Conservation (phyloP, 257 asterid genomes). For the Osmanthus fragrans region DNA sequence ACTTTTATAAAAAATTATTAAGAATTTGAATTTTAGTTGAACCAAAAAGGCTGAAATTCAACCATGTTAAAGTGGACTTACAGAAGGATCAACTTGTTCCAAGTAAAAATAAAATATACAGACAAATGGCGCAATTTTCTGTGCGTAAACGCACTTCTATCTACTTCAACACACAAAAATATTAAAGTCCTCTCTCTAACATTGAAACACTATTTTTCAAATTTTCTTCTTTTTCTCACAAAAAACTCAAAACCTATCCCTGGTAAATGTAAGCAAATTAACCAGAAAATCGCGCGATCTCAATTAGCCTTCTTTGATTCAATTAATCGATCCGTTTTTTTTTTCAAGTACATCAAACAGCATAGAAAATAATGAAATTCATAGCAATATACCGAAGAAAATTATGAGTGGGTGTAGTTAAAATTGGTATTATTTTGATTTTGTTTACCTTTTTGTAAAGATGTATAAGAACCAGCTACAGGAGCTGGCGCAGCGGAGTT, state of each 20-base stretch:
- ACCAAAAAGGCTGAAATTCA: too few species aligned
- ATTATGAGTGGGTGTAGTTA: background rate
- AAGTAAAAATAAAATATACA: too few species aligned
- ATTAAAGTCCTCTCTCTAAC: too few species aligned
- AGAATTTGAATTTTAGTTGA: too few species aligned
- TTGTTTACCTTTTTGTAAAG: conserved; percentile 6
- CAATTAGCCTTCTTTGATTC: background rate
- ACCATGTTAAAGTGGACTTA: too few species aligned
- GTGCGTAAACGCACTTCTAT: too few species aligned
- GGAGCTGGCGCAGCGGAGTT: conserved; percentile 51
- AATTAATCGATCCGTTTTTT: background rate
- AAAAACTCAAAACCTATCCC: background rate
- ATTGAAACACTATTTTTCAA: too few species aligned
- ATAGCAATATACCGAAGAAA: background rate
- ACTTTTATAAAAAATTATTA: too few species aligned
- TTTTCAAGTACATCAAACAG: background rate
- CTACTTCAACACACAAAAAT: too few species aligned
- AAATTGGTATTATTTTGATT: background rate
- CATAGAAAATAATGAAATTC: background rate
- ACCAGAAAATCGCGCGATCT: background rate
- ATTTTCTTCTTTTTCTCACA: too few species aligned
- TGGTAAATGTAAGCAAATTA: background rate
- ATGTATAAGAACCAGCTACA: conserved; percentile 50
- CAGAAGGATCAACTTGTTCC: too few species aligned
- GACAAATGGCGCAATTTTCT: too few species aligned